Base-by-base conservation (phyloP, 2,329 filamentous ascomycete genomes). In the Fusarium oligoseptatum region DNA sequence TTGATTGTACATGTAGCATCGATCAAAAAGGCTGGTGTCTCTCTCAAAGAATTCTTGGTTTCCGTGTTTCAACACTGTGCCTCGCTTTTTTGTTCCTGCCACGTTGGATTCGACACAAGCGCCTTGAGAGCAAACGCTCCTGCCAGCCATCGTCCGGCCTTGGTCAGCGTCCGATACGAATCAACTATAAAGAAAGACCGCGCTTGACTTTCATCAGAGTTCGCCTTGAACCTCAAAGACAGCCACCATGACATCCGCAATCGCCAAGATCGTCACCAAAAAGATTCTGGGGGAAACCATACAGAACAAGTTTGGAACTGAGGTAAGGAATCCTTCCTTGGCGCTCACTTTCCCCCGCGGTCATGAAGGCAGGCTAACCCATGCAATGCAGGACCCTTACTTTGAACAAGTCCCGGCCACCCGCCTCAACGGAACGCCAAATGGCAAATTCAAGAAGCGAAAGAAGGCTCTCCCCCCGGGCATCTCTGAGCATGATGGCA, bases 391-490 rank as follows among this genome's bases (percentile, higher is more conserved):
- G 94, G 95, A 98, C 81, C 95, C 95, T 7, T 98, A 95, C 85
- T 97, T 95, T 79, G 94, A 97, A 82, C 88, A 91, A 76, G 91
- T 98, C 39, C 91, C 92, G 24, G 92, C 95, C 48, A 94, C 93
- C 10, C 89, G 91, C 72, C 86, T 93, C 48, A 85, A 91, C 74
- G 91, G 91, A 68, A 90, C 87, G 64, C 91, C 92, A 29, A 88
- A 82, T 4, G 91, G 90, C 78, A 97, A 95, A 82, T 87, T 89
- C 67, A 96, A 95, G 87, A 97, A 94, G 83, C 90, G 92, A 81
- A 94, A 93, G 85, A 97, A 97, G 84, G 93, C 94, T 24, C 86
- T 95, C 39, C 95, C 95, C 0, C 90, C 91, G 29, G 96, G 96
- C 64, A 90, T 98, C 62, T 96, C 95, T 20, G 86, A 92, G 32